Evolutionary conservation across 805 yeast genomes (phyloP).

Genomic region (Candida hungchunana): DNA sequence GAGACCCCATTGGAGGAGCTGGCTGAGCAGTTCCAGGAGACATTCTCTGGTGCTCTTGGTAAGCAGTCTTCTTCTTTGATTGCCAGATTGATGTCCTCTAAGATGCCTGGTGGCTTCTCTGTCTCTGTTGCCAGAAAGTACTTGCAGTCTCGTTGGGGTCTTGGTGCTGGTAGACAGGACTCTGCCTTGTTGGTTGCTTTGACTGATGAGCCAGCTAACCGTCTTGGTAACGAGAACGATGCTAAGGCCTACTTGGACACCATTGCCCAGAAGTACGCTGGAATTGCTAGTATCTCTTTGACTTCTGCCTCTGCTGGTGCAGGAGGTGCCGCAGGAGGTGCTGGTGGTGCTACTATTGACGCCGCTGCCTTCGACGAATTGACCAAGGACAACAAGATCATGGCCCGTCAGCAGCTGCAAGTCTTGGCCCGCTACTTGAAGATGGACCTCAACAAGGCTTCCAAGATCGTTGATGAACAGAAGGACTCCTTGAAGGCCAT

Average conservation of each 20-base stretch:
- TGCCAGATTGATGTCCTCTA: slow-evolving; percentile 88
- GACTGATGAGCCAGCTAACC: slow-evolving; percentile 85
- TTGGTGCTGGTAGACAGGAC: slow-evolving; percentile 93
- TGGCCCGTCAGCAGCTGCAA: slow-evolving; percentile 64
- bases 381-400: slow-evolving; percentile 43
- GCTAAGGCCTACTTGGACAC: slow-evolving; percentile 88
- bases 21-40: slow-evolving; percentile 92
- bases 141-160: slow-evolving; percentile 88
- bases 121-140: slow-evolving; percentile 89
- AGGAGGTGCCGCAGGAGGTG: slow-evolving; percentile 41
- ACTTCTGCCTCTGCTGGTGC: slow-evolving; percentile 56
- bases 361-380: slow-evolving; percentile 87
- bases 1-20: slow-evolving; percentile 94
- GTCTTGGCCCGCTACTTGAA: slow-evolving; percentile 92
- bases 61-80: slow-evolving; percentile 87
- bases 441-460: slow-evolving; percentile 87
- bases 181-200: slow-evolving; percentile 78
- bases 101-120: slow-evolving; percentile 99
- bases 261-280: slow-evolving; percentile 79
- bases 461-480: slow-evolving; percentile 69
- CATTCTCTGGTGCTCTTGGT: slow-evolving; percentile 85
- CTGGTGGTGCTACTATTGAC: slow-evolving; percentile 87
- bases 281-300: slow-evolving; percentile 74
- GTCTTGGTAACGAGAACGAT: slow-evolving; percentile 82
- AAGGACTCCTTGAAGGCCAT: slow-evolving; percentile 79